phyloP scores from a whole-genome alignment of 106 monocot genomes.

The Apostasia ramifera region DNA sequence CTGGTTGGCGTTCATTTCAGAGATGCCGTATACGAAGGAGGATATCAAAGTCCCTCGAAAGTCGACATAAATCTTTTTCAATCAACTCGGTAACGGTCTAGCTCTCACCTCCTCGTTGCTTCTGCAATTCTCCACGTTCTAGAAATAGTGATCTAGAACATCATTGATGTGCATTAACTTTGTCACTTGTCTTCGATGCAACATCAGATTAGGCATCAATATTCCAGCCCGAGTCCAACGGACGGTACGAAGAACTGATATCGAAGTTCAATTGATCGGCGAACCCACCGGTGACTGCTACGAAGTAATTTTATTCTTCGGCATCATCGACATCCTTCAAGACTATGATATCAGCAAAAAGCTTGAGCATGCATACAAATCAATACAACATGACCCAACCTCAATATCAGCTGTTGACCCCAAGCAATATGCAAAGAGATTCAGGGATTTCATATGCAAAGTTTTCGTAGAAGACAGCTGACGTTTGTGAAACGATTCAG shows the following conservation, averaged over 20 bases:
- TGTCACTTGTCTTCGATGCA: no score
- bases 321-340: slow-evolving; percentile 94
- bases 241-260: slow-evolving; percentile 36
- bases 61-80: neutral
- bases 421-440: slow-evolving; percentile 67
- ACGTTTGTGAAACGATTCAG: neutral
- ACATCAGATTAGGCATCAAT: slow-evolving; percentile 57
- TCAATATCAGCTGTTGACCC: slow-evolving; percentile 96
- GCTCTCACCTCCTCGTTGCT: neutral
- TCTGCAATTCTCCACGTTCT: no score
- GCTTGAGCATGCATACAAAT: slow-evolving; percentile 92
- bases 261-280: slow-evolving; percentile 47
- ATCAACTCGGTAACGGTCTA: neutral
- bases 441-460: slow-evolving; percentile 74
- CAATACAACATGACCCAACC: slow-evolving; percentile 71
- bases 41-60: neutral
- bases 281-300: slow-evolving; percentile 58
- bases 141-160: no score
- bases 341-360: slow-evolving; percentile 98
- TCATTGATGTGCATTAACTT: no score
- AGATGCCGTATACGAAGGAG: neutral
- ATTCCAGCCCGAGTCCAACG: slow-evolving; percentile 66
- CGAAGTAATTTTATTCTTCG: slow-evolving; percentile 71
- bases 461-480: slow-evolving; percentile 63
- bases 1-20: slow-evolving; percentile 20